A percentile compares a stretch with the other conserved stretches of the same genome.
These are phyloP conservation scores for Pythium sukuiense DNA, from an alignment of 352 stramenopile species.

Conservation along the genomic window DNA sequence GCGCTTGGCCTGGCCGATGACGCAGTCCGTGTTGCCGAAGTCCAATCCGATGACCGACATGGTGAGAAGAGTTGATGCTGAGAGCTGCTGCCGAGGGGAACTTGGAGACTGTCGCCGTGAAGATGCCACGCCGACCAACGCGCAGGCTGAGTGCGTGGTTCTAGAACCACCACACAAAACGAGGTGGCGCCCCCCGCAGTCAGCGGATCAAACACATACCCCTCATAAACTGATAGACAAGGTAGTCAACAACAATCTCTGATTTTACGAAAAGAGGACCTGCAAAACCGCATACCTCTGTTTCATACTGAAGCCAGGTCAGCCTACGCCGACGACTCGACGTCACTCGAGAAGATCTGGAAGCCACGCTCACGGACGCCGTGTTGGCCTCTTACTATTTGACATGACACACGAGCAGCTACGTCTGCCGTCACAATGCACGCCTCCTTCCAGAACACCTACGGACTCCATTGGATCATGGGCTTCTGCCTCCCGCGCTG, in stretches of 20 bases:
- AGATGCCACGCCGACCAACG: slow-evolving; percentile 5
- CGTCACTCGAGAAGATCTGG: neutral
- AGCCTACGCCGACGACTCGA: neutral
- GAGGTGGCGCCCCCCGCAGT: slow-evolving; percentile 1
- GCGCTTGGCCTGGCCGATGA: slow-evolving; percentile 95
- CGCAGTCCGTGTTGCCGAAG: slow-evolving; percentile 95
- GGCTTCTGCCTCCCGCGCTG: too few species aligned
- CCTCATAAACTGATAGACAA: slow-evolving; percentile 20
- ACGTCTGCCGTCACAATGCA: neutral
- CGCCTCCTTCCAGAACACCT: neutral
- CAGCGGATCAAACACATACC: slow-evolving; percentile 12
- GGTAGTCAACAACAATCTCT: neutral
- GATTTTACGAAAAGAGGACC: neutral
- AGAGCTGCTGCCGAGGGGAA: slow-evolving; percentile 6
- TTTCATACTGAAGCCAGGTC: slow-evolving; percentile 9
- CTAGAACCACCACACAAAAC: slow-evolving; percentile 28
- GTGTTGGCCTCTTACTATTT: too few species aligned
- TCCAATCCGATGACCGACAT: slow-evolving; percentile 98
- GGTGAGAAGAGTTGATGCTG: slow-evolving; percentile 22
- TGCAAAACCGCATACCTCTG: neutral
- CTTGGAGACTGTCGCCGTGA: slow-evolving; percentile 2
- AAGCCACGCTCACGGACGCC: neutral
- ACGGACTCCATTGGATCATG: too few species aligned
- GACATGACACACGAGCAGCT: too few species aligned
- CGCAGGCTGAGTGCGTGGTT: slow-evolving; percentile 23